phyloP scores from a whole-genome alignment of 352 stramenopile species.

The Phytopythium mirpurense region DNA sequence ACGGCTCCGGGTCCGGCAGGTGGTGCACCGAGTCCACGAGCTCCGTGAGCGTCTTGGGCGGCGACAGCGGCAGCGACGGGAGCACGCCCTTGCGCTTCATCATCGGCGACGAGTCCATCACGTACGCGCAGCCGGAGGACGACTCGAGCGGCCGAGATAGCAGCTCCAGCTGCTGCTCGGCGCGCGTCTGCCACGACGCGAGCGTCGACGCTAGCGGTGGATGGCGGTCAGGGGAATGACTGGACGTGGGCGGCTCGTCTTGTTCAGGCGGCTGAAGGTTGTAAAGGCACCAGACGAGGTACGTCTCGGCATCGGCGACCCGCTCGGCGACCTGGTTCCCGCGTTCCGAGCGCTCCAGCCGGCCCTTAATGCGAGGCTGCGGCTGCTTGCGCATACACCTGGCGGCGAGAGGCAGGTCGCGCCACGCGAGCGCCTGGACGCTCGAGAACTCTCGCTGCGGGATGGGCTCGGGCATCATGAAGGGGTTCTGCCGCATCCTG shows the following conservation, averaged over 20 bases:
- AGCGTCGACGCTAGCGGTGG: neutral
- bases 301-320: constrained; percentile 46
- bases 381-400: constrained; percentile 1
- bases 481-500: constrained; percentile 73
- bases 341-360: neutral
- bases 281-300: constrained; percentile 60
- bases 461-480: constrained; percentile 80
- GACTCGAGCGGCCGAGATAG: constrained; percentile 67
- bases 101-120: constrained; percentile 70
- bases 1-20: neutral
- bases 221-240: neutral
- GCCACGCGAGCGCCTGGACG: constrained; percentile 21
- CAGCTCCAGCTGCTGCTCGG: constrained; percentile 60
- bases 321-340: constrained; percentile 29
- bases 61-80: constrained; percentile 48
- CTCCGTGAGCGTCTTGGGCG: constrained; percentile 56
- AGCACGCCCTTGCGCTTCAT: constrained; percentile 70
- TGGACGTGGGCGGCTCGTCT: neutral
- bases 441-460: constrained; percentile 45
- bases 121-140: constrained; percentile 34
- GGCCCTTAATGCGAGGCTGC: constrained; percentile 2
- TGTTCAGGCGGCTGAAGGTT: constrained; percentile 25
- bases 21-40: constrained; percentile 46
- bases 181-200: constrained; percentile 49
- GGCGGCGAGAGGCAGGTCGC: constrained; percentile 15